Evolutionary conservation across 345 rosid species (phyloP).

Genomic region (Theobroma cacao): DNA sequence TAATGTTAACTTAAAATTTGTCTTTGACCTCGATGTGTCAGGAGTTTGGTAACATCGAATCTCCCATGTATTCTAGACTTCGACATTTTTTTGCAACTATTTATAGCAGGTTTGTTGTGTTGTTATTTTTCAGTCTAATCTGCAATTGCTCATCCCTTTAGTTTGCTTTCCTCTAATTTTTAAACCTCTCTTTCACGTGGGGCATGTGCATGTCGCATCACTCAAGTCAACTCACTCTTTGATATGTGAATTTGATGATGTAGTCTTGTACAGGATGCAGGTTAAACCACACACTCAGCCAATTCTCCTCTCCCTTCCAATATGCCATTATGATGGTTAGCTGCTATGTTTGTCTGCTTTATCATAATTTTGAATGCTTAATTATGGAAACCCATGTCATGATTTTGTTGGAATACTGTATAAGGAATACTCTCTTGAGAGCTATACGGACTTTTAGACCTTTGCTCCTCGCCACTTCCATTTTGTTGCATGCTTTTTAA

Average conservation of each 20-base stretch:
- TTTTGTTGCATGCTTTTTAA: neutral
- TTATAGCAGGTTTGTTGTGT: conserved; percentile 58
- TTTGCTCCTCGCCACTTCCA: neutral
- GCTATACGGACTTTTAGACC: neutral
- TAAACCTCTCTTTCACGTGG: neutral
- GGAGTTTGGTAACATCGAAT: conserved; percentile 94
- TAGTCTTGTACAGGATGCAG: conserved; percentile 65
- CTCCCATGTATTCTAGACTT: conserved; percentile 77
- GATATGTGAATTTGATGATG: neutral
- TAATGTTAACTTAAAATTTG: neutral
- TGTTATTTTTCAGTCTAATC: conserved; percentile 1
- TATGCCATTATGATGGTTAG: conserved; percentile 93
- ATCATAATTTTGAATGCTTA: conserved; percentile 9
- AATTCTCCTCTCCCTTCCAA: conserved; percentile 71
- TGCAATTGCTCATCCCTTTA: neutral
- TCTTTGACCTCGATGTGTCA: conserved; percentile 29
- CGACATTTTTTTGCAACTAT: conserved; percentile 69
- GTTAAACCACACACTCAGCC: conserved; percentile 72
- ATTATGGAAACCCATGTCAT: neutral
- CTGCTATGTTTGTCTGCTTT: conserved; percentile 10
- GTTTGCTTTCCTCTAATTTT: conserved; percentile 5
- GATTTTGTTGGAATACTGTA: neutral
- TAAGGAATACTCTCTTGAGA: neutral
- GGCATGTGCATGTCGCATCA: neutral
- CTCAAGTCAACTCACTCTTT: neutral